A percentile compares a stretch with the other conserved stretches of the same genome.
phyloP scores from a whole-genome alignment of 2,329 filamentous ascomycete species.

The Chaetomiaceae sp. region DNA sequence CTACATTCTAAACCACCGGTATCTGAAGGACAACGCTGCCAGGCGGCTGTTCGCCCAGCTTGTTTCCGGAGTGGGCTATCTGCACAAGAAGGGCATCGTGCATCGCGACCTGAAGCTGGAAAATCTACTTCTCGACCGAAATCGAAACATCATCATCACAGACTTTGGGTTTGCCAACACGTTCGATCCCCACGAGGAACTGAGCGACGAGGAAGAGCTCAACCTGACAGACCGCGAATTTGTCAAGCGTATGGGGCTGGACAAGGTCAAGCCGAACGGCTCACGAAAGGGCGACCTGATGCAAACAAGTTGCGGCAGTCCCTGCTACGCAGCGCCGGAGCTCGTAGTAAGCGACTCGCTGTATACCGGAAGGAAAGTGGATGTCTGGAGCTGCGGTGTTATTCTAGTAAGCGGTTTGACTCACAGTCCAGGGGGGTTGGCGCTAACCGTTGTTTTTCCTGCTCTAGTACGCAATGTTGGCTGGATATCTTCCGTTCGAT shows the following conservation, averaged over 20 bases:
- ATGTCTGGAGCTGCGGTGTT: slow-evolving; percentile 98
- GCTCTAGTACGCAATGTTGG: slow-evolving; percentile 93
- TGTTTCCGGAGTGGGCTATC: slow-evolving; percentile 91
- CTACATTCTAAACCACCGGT: slow-evolving; percentile 94
- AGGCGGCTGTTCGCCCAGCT: slow-evolving; percentile 91
- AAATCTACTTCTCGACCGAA: slow-evolving; percentile 89
- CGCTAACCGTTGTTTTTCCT: neutral
- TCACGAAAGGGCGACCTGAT: slow-evolving; percentile 87
- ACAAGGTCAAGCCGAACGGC: slow-evolving; percentile 70
- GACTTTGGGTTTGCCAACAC: slow-evolving; percentile 99
- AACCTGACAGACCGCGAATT: slow-evolving; percentile 82
- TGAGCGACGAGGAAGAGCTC: slow-evolving; percentile 85
- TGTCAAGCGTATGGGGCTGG: slow-evolving; percentile 80
- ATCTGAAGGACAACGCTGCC: slow-evolving; percentile 89
- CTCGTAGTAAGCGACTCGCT: slow-evolving; percentile 95
- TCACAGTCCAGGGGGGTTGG: too few relatives aligned
- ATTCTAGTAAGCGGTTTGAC: slow-evolving; percentile 70
- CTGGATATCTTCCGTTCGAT: slow-evolving; percentile 94
- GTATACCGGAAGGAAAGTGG: slow-evolving; percentile 95
- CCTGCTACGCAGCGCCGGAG: slow-evolving; percentile 95
- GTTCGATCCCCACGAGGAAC: slow-evolving; percentile 82
- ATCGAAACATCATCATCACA: slow-evolving; percentile 98
- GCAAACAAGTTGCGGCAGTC: slow-evolving; percentile 98
- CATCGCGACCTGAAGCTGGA: slow-evolving; percentile 96
- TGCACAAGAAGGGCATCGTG: slow-evolving; percentile 98